Conservation (phyloP, 148 eudicot genomes). For the Vaccinium macrocarpon region DNA sequence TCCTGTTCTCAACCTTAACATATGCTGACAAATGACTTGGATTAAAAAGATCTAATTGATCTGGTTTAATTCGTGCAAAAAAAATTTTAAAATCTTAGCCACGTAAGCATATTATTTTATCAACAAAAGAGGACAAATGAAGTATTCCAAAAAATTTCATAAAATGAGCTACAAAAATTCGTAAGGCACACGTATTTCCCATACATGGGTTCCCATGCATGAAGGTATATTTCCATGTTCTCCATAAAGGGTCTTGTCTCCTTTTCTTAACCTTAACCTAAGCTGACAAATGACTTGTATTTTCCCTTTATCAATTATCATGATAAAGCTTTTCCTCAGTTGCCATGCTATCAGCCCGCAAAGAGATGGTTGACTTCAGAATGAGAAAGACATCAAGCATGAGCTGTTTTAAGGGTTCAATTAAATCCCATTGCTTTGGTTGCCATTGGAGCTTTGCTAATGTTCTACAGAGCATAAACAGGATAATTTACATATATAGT, state of each 20-base stretch:
- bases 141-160: neutral
- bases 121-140: too few relatives aligned
- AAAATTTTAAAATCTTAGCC: neutral
- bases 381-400: neutral
- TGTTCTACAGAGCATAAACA: too few relatives aligned
- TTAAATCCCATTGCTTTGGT: neutral
- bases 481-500: too few relatives aligned
- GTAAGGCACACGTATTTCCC: neutral
- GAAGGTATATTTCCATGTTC: neutral
- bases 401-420: neutral
- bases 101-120: neutral
- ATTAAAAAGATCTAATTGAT: neutral
- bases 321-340: neutral
- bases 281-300: conserved; percentile 10
- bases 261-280: neutral
- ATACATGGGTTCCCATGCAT: neutral
- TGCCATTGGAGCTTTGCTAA: too few relatives aligned
- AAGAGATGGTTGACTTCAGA: neutral
- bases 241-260: neutral
- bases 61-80: too few relatives aligned
- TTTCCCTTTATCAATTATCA: neutral
- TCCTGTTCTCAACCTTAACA: neutral
- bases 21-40: conserved; percentile 7
- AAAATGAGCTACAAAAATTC: too few relatives aligned
- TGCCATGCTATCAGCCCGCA: neutral